Evolutionary conservation across 139 green algal species (phyloP).

Genomic region (Coccomyxa sp.): DNA sequence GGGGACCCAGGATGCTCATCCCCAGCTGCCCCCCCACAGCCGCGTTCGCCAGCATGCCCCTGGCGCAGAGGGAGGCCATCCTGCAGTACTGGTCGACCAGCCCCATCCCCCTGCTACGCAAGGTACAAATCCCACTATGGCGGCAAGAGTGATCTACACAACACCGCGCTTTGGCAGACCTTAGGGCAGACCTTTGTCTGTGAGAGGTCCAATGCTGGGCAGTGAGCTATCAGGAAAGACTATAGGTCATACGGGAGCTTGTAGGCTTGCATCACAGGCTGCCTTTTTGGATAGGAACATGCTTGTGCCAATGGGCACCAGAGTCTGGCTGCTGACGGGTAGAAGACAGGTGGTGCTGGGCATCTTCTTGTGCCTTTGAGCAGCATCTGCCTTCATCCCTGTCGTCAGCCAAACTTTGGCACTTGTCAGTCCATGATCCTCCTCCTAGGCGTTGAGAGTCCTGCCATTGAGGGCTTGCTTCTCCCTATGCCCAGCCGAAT

Average conservation of each 20-base stretch:
- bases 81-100: conserved; percentile 14
- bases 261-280: neutral
- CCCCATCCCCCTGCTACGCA: conserved; percentile 10
- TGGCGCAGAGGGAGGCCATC: conserved; percentile 14
- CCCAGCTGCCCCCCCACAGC: neutral
- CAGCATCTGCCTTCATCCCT: too few species aligned
- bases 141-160: too few species aligned
- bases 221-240: neutral
- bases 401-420: too few species aligned
- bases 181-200: neutral
- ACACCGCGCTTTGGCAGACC: neutral
- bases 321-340: too few species aligned
- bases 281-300: too few species aligned
- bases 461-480: neutral
- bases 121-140: conserved; percentile 11
- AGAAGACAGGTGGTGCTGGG: too few species aligned
- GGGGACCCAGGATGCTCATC: conserved; percentile 7
- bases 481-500: neutral
- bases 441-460: too few species aligned
- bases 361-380: too few species aligned
- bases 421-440: too few species aligned
- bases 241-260: neutral
- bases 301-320: too few species aligned
- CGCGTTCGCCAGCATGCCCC: conserved; percentile 13
- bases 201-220: neutral